Percentiles rank a stretch among this genome's conserved stretches.
These are phyloP conservation scores for Psilocybe subaeruginosa DNA, from an alignment of 768 basidiomycete species.

Conservation along the genomic window DNA sequence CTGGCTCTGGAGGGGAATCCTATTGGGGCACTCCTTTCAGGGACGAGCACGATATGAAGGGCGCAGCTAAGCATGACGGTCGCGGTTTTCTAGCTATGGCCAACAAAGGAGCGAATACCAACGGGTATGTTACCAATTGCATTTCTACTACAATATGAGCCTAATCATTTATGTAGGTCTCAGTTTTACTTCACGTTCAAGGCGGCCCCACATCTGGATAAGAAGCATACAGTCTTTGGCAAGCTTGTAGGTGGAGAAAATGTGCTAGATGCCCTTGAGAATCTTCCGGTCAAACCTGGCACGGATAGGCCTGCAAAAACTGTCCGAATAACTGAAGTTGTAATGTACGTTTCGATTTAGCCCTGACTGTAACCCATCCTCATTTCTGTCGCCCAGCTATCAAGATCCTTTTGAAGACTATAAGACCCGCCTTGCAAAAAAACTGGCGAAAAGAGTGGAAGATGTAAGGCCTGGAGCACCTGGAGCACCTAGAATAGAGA, in stretches of 20 bases:
- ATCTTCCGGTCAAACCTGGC: conserved; percentile 77
- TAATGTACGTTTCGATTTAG: conserved; percentile 63
- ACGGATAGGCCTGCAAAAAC: conserved; percentile 88
- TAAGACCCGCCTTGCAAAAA: conserved; percentile 82
- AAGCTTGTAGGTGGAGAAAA: conserved; percentile 97
- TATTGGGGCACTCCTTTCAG: conserved; percentile 96
- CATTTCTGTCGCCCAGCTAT: conserved; percentile 49
- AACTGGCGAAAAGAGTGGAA: conserved; percentile 63
- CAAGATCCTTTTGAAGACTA: conserved; percentile 97
- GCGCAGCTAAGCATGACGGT: conserved; percentile 84
- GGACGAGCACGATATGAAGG: conserved; percentile 89
- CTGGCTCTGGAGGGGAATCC: conserved; percentile 90
- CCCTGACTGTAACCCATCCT: neutral
- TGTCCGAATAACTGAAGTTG: conserved; percentile 82
- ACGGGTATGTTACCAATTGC: conserved; percentile 53
- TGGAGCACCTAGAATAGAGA: conserved; percentile 34
- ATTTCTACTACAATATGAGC: neutral
- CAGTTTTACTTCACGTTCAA: conserved; percentile 95
- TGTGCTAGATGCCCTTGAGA: conserved; percentile 83
- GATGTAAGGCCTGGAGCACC: conserved; percentile 34
- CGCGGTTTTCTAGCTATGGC: conserved; percentile 94
- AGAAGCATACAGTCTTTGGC: conserved; percentile 96
- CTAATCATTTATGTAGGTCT: conserved; percentile 49
- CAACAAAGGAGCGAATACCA: conserved; percentile 90
- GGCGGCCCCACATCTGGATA: conserved; percentile 82